Base-by-base conservation (phyloP, 1,284 basidiomycete genomes). In the Amylostereum areolatum region DNA sequence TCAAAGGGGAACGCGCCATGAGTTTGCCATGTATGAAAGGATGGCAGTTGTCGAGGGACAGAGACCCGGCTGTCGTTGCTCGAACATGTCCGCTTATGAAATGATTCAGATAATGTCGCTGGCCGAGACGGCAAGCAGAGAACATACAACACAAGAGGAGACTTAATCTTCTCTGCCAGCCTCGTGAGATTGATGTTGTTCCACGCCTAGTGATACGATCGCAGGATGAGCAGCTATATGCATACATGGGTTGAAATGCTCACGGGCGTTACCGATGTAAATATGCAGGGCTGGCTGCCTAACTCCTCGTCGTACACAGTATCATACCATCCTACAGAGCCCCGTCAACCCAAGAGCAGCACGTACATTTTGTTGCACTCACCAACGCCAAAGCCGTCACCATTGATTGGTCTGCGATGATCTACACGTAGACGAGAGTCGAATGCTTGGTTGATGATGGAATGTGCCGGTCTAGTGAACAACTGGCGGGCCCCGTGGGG, bases 301-400 rank as follows among this genome's bases (percentile, higher is more conserved):
- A 92, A 75, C 62, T 92, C 85, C 59, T 88, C 81, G 59, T 93
- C 89, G 58, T 81, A 79, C 18, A 79, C 74, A 12, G 81, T 81
- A 66, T 91, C 90, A 63, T 92, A 93, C 90, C 91, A 93, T 4
- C 88, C 89, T 86, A 54, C 35, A 33, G 8, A 24, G 46, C 24
- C 44, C 35, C 5, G 10, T 12, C 29, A 44, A 29, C 44, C 39
- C n/a, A 33, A 42, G 8, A 8, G 34, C 34, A 45, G 30, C 31
- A 39, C 3, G 24, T 10, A n/a, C 65, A 18, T 18, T 18, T 18
- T 18, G 18, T 18, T 18, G 18, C 18, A 80, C 89, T 66, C 70
- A 80, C 93, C 94, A 29, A 99, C 92, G 32, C 96, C 96, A 63
- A 98, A 98, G 0, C 96, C 96, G 65, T 99, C 96, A 27, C 93